Evolutionary conservation across 2,329 filamentous ascomycete genomes (phyloP), one percentile per base, ranked within the genome.

Genomic region (Aspergillus puulaauensis): DNA sequence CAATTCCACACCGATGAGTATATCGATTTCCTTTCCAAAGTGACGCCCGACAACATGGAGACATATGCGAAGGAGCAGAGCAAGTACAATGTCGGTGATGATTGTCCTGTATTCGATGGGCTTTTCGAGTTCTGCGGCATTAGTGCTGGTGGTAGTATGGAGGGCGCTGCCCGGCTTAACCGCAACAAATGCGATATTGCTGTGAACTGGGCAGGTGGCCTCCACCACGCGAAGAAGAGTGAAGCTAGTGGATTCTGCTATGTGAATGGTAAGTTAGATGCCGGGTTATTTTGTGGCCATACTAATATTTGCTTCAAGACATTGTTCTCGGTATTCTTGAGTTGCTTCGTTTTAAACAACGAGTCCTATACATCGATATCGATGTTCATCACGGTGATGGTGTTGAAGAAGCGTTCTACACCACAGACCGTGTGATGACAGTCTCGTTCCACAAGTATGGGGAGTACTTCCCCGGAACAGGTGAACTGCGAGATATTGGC

Each of bases 1-100:
- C 86, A 89, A 70, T 89, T 89, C 71, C 86, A 89, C 72, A 89
- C 86, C 8, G 86, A 89, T 72, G 86, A 89, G 80, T 89, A 89
- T 71, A 86, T 89, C 69, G 86, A 89, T 56, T 89, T 89, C 69
- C 78, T 89, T 44, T 84, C 85, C 61, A 96, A 96, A 68, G 95
- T 99, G 55, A 98, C 95, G 0, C 96, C 95, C 1, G 95, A 99
- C 79, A 99, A 99, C 73, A 98, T 98, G 91, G 96, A 99, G 67
- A 85, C 85, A 64, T 98, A 91, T 71, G 85, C 88, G 66, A 90
- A 93, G 67, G 95, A 99, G 74, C 93, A 98, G 74, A 89, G 90
- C 85, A 86, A 81, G 64, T 89, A 88, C 75, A 89, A 89, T 60
- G 86, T 89, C 56, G 86, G 86, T 54, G 86, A 83, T 55, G 81